Base-by-base conservation (phyloP, 1,139 yeast genomes). In the Candida sanyaensis region DNA sequence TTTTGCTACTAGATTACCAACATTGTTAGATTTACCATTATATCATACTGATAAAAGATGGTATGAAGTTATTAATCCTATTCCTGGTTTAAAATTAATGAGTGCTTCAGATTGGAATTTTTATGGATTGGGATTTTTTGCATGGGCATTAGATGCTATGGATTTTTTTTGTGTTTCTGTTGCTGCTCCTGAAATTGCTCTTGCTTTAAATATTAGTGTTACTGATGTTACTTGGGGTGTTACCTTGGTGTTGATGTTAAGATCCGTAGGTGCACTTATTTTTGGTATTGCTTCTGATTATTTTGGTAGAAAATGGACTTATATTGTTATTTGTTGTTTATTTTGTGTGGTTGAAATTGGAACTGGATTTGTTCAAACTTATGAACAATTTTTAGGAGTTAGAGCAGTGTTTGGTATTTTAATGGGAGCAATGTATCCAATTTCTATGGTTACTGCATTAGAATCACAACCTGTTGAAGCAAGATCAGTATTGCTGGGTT, bases 61-160 rank as follows among this genome's bases (percentile, higher is more conserved):
- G 49, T 57, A 57, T 52, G 48, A 59, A 42, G 54, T 64, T 5
- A 52, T 69, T 30, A 69, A 71, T 48, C 77, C 77, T 2, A 55
- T 69, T 29, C 63, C 66, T 1, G 68, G 66, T n/a, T 61, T 71
- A 31, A 58, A 48, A 31, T 64, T 61, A 50, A 60, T 71, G 57
- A 59, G 59, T 5, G 52, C 57, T 50, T 49, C 60, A 60, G 69
- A 65, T 46, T 71, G 91, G 89, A 71, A 79, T 46, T 81, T 84
- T 63, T 84, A 86, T 59, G 50, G 73, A 28, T 72, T 84, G 41
- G 91, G 90, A 3, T 83, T 84, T 57, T 61, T 75, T 51, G 89
- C 87, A 29, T 88, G 95, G 95, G 77, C 90, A 4, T 78, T 88
- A 78, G 95, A 87, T 63, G 87, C 95, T 2, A 76, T 86, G 64